A percentile compares a stretch with the other conserved stretches of the same genome.
phyloP scores from a whole-genome alignment of 2,329 filamentous ascomycete genomes.

The Cercospora berteroae region DNA sequence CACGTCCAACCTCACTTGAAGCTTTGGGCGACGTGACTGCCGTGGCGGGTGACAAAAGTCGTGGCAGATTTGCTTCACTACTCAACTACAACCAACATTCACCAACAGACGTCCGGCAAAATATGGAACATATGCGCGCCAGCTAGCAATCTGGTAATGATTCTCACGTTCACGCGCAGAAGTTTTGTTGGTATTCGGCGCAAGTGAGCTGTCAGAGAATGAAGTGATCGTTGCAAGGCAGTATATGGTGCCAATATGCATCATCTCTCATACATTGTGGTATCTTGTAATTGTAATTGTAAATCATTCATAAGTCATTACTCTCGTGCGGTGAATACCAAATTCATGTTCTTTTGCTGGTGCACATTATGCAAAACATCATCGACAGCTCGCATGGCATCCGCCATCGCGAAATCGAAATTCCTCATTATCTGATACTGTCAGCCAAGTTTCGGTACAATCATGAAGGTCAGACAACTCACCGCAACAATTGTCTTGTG shows the following conservation, averaged over 20 bases:
- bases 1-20: background rate
- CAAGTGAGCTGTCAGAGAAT: background rate
- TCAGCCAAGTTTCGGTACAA: background rate
- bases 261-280: background rate
- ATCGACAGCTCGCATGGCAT: constrained; percentile 24
- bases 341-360: constrained; percentile 23
- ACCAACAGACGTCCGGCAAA: background rate
- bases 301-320: constrained; percentile 4
- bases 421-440: constrained; percentile 19
- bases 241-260: background rate
- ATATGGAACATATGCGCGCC: background rate
- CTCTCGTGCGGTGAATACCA: constrained; percentile 16
- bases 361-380: constrained; percentile 22
- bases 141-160: background rate
- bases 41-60: background rate
- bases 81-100: background rate
- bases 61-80: background rate
- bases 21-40: background rate
- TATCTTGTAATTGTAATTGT: background rate
- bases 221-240: background rate
- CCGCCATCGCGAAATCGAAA: constrained; percentile 26
- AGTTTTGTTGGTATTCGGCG: background rate
- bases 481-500: constrained; percentile 53
- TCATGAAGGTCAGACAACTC: constrained; percentile 15
- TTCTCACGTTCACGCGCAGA: background rate